These are phyloP conservation scores for Termitomyces sp. DNA, from an alignment of 768 basidiomycete genomes.

Conservation along the genomic window DNA sequence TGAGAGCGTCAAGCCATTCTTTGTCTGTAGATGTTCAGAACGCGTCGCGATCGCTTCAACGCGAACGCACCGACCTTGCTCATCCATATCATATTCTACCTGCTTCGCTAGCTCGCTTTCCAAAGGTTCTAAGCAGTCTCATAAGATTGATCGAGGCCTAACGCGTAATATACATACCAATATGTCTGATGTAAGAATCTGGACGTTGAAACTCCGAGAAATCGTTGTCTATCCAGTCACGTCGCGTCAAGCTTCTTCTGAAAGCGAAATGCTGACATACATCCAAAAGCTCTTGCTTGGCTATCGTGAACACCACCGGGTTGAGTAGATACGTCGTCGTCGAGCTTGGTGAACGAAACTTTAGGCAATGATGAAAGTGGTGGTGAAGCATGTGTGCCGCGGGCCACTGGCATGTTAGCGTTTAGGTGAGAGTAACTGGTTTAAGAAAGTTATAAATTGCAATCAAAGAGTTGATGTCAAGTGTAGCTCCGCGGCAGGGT, in stretches of 20 bases:
- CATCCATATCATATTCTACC: constrained; percentile 99
- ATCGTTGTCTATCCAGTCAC: constrained; percentile 38
- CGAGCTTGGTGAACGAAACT: constrained; percentile 61
- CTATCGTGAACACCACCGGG: constrained; percentile 60
- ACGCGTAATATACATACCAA: constrained; percentile 47
- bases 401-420: constrained; percentile 12
- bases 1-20: constrained; percentile 89
- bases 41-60: neutral
- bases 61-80: constrained; percentile 64
- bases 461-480: neutral
- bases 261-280: constrained; percentile 36
- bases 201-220: constrained; percentile 70
- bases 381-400: constrained; percentile 12
- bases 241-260: neutral
- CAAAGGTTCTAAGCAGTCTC: constrained; percentile 64
- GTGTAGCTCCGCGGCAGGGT: neutral
- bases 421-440: neutral
- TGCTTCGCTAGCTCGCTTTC: constrained; percentile 89
- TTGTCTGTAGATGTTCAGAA: constrained; percentile 52
- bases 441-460: constrained; percentile 1
- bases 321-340: constrained; percentile 57
- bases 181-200: constrained; percentile 87
- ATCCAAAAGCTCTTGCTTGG: constrained; percentile 67
- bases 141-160: constrained; percentile 5
- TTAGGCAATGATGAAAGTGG: constrained; percentile 44